Conservation (phyloP, 2,329 filamentous ascomycete species). For the Rhynchosporium graminicola region DNA sequence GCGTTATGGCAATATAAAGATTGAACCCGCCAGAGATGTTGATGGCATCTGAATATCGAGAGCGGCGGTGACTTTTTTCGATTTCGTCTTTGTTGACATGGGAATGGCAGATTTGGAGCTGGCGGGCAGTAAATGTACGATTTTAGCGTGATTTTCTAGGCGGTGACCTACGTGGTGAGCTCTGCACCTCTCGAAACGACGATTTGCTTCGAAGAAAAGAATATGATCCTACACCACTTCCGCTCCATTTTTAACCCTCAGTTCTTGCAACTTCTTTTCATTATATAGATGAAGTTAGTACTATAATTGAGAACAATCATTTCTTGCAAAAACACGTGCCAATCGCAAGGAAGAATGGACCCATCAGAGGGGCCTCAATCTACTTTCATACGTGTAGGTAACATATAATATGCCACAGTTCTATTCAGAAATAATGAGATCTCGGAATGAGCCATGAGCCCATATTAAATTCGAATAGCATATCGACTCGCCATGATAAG, state of each 20-base stretch:
- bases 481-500: neutral
- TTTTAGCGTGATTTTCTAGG: neutral
- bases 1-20: neutral
- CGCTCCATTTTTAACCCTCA: neutral
- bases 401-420: no score
- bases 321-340: neutral
- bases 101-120: constrained; percentile 5
- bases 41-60: constrained; percentile 18
- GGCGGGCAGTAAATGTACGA: neutral
- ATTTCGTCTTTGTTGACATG: constrained; percentile 17
- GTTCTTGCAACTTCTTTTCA: neutral
- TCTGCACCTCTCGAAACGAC: constrained; percentile 9
- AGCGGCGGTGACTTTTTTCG: constrained; percentile 5
- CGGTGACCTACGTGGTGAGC: constrained; percentile 12
- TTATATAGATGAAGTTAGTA: no score
- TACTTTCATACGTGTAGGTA: neutral
- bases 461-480: no score
- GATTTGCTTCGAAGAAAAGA: neutral
- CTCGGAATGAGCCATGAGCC: no score
- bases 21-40: constrained; percentile 3
- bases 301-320: neutral
- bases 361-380: neutral
- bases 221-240: neutral
- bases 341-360: neutral
- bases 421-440: neutral